Percentiles rank a stretch among this genome's conserved stretches.
Conservation (phyloP, 116 monocot species). For the Trichopus zeylanicus region DNA sequence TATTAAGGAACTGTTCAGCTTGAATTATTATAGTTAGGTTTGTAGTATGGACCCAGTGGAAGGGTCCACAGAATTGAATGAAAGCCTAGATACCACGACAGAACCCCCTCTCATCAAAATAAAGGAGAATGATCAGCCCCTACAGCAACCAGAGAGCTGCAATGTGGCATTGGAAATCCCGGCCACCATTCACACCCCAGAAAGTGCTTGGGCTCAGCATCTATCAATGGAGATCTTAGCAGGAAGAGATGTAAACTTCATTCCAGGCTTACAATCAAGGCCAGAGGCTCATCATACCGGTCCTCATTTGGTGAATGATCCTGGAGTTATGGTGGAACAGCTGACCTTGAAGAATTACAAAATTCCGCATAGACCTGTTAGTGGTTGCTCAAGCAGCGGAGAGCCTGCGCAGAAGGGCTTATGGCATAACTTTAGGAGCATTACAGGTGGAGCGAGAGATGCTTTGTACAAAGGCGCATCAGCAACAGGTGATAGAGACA, state of each 20-base stretch:
- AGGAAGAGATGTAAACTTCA: slow-evolving; percentile 22
- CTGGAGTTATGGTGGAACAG: slow-evolving; percentile 48
- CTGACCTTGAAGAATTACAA: slow-evolving; percentile 51
- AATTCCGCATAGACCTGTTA: slow-evolving; percentile 11
- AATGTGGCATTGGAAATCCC: slow-evolving; percentile 16
- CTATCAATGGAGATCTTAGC: slow-evolving; percentile 29
- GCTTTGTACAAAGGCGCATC: neutral
- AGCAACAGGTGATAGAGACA: slow-evolving; percentile 5
- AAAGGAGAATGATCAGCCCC: slow-evolving; percentile 42
- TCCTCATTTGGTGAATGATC: slow-evolving; percentile 3
- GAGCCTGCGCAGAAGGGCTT: slow-evolving; percentile 23
- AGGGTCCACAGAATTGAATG: slow-evolving; percentile 49
- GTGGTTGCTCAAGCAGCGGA: slow-evolving; percentile 27
- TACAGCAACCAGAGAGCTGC: slow-evolving; percentile 12
- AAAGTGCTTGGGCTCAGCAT: slow-evolving; percentile 33
- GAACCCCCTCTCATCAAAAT: slow-evolving; percentile 32
- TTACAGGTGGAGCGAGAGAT: slow-evolving; percentile 25
- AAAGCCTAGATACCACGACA: slow-evolving; percentile 27
- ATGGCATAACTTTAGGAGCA: slow-evolving; percentile 45
- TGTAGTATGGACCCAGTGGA: slow-evolving; percentile 29
- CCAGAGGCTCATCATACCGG: neutral
- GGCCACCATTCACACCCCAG: slow-evolving; percentile 13
- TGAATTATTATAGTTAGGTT: neutral
- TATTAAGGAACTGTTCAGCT: neutral
- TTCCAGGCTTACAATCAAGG: slow-evolving; percentile 9